Evolutionary conservation across 768 basidiomycete genomes (phyloP), one percentile per base, ranked within the genome.

Genomic region (Calocybe gangraenosa): DNA sequence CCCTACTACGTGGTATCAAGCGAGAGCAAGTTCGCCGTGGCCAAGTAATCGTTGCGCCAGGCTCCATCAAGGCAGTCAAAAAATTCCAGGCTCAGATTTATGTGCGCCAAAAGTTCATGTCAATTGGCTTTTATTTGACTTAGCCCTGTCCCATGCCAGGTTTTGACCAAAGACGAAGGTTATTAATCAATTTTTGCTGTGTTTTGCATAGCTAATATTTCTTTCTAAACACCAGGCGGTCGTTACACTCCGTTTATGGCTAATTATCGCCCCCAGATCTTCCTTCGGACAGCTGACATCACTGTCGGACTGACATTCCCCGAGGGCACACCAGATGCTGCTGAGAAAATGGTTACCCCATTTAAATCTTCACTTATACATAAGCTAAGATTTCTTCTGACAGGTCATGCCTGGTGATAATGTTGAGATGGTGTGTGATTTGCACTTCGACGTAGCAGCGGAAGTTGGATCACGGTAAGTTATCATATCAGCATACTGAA

Each of bases 371-470:
- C 44, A 42, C 1, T 13, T 11, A 35, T 7, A 15, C 23, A 37
- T 22, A 9, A 15, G 21, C 50, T 37, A 42, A 43, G 37, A 19
- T 21, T 25, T 23, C 2, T 32, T 7, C 41, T 40, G 49, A 36
- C 55, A 88, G 83, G 83, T 97, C 55, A 94, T 96, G 91, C 95
- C 95, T 39, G 95, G 95, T 50, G 95, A 98, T 71, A 95, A 95
- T 58, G 84, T 98, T 43, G 93, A 96, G 68, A 84, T 98, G 74
- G 74, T 90, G 44, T 91, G 89, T 61, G 71, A 78, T 20, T 77
- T 97, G 30, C 76, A 84, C 19, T 82, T 84, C 57, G 91, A 94
- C 59, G 84, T 96, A 50, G 92, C 92, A 18, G 78, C 88, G 34
- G 95, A 97, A 66, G 76, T 82, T 51, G 92, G 95, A 42, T 83